Conservation (phyloP, 768 basidiomycete genomes). For the Suillus variegatus region DNA sequence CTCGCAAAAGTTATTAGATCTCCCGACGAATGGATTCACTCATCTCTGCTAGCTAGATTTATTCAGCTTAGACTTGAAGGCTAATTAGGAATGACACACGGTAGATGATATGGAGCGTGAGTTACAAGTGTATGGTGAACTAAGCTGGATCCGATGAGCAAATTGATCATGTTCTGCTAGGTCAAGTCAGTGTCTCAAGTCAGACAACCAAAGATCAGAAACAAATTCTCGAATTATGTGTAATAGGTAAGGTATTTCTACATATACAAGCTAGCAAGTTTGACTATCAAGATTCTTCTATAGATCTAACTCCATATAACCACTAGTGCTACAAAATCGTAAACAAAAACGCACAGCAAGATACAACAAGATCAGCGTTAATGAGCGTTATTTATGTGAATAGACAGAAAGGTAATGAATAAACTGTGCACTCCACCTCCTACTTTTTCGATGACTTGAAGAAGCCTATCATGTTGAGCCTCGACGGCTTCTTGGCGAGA, state of each 20-base stretch:
- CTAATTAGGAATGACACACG: no score
- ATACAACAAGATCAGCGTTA: slow-evolving; percentile 2
- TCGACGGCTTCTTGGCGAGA: slow-evolving; percentile 25
- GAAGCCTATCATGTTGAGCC: slow-evolving; percentile 31
- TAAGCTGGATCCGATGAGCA: no score
- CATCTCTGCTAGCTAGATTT: no score
- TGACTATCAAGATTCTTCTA: background rate
- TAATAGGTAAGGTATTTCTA: background rate
- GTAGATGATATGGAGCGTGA: no score
- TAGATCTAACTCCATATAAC: background rate
- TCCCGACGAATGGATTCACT: no score
- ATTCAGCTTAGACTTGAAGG: no score
- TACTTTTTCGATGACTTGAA: slow-evolving; percentile 31
- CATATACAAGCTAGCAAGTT: background rate
- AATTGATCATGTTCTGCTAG: background rate
- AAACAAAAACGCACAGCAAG: background rate
- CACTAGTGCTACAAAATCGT: slow-evolving; percentile 6
- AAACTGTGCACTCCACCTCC: slow-evolving; percentile 2
- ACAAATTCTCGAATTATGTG: background rate
- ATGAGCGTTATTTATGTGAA: background rate
- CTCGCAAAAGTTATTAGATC: no score
- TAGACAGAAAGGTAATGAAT: slow-evolving; percentile 1
- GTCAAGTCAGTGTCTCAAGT: background rate
- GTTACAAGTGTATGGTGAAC: no score
- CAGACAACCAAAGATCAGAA: background rate